Conservation (phyloP, 1,284 basidiomycete genomes). For the Apiotrichum montevideense region DNA sequence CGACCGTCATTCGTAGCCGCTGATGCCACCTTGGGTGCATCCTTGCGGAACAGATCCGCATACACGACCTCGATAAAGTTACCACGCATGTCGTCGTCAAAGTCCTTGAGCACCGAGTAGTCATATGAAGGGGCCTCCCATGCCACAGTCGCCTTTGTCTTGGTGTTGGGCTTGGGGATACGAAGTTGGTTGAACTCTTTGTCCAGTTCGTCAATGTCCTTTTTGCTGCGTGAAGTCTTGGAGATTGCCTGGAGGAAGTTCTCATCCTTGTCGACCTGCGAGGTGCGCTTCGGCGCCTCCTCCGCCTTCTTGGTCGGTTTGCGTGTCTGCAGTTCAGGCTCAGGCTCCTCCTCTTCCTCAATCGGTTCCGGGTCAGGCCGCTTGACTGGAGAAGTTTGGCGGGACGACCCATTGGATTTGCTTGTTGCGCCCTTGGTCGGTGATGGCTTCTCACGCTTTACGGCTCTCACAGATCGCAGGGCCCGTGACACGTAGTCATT, state of each 20-base stretch:
- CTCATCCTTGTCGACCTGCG: slow-evolving; percentile 30
- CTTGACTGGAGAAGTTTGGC: neutral
- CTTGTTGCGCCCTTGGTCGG: too few relatives aligned
- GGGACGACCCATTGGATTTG: too few relatives aligned
- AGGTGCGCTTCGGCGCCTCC: neutral
- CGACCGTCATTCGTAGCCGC: slow-evolving; percentile 51
- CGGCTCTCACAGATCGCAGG: neutral
- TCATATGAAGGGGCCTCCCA: slow-evolving; percentile 22
- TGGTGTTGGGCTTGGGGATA: slow-evolving; percentile 63
- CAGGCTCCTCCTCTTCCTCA: slow-evolving; percentile 11
- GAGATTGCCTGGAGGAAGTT: slow-evolving; percentile 39
- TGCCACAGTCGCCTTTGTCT: slow-evolving; percentile 5
- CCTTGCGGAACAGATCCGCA: slow-evolving; percentile 47
- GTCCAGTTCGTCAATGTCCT: slow-evolving; percentile 59
- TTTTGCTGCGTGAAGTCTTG: slow-evolving; percentile 25
- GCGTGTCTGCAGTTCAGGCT: neutral
- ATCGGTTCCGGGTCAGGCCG: neutral
- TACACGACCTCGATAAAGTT: slow-evolving; percentile 75
- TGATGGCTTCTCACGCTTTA: slow-evolving; percentile 1
- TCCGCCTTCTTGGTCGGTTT: neutral
- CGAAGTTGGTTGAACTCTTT: slow-evolving; percentile 74
- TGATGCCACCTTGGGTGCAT: slow-evolving; percentile 35
- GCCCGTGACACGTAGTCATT: slow-evolving; percentile 17
- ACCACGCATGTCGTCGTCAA: slow-evolving; percentile 66
- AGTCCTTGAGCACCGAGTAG: slow-evolving; percentile 57